phyloP scores from a whole-genome alignment of 2,329 filamentous ascomycete species.

The Fusarium piperis region DNA sequence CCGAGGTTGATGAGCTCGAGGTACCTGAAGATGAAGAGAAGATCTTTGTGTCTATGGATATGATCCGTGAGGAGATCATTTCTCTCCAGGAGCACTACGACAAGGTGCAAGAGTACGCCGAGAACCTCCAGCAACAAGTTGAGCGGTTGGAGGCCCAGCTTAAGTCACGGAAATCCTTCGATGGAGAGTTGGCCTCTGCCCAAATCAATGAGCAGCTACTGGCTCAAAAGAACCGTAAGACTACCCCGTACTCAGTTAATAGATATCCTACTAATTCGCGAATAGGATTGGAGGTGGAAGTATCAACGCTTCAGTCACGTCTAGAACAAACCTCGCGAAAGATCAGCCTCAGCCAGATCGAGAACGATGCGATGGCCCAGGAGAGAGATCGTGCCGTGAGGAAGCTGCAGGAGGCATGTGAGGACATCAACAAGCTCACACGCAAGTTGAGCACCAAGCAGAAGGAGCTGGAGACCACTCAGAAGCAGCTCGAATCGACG shows the following conservation, averaged over 20 bases:
- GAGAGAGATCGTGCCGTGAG: constrained; percentile 73
- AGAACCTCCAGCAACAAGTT: constrained; percentile 62
- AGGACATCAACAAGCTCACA: constrained; percentile 63
- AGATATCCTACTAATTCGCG: neutral
- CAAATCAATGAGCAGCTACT: constrained; percentile 57
- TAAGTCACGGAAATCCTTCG: constrained; percentile 54
- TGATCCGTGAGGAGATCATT: constrained; percentile 67
- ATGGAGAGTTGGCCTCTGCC: constrained; percentile 55
- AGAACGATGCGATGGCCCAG: constrained; percentile 68
- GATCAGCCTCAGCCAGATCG: constrained; percentile 68
- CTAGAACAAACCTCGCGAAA: constrained; percentile 72
- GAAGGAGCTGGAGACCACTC: constrained; percentile 54
- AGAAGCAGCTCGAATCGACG: constrained; percentile 53
- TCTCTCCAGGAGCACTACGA: constrained; percentile 66
- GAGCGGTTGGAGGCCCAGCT: constrained; percentile 60
- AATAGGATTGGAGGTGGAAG: constrained; percentile 66
- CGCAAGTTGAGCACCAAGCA: constrained; percentile 54
- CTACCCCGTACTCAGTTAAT: too few relatives aligned
- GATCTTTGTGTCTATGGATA: constrained; percentile 70
- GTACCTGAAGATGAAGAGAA: constrained; percentile 65
- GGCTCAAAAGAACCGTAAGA: constrained; percentile 67
- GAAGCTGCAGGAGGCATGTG: constrained; percentile 69
- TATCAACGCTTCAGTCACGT: constrained; percentile 68
- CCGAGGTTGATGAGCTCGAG: constrained; percentile 60
- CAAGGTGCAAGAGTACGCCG: constrained; percentile 63